Percentiles rank a stretch among this genome's conserved stretches.
These are phyloP conservation scores for Suillus subluteus DNA, from an alignment of 768 basidiomycete species.

Conservation along the genomic window DNA sequence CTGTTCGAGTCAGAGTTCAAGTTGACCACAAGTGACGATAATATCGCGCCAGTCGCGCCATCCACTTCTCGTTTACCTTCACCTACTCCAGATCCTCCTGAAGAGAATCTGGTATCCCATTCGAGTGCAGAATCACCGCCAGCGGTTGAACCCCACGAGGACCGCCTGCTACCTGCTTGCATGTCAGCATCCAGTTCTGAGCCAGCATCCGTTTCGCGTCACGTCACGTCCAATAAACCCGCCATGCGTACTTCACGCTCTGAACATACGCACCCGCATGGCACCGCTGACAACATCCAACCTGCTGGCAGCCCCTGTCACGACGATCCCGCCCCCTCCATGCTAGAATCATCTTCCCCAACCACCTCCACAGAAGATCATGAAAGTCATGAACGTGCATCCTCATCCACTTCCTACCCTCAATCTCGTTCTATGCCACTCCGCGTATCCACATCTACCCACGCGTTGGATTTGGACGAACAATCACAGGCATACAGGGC, in stretches of 20 bases:
- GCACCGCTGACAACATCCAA: neutral
- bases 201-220: slow-evolving; percentile 1
- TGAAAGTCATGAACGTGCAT: neutral
- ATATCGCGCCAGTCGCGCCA: slow-evolving; percentile 19
- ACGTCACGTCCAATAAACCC: neutral
- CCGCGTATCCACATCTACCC: neutral
- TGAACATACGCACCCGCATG: neutral
- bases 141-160: slow-evolving; percentile 1
- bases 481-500: slow-evolving; percentile 16
- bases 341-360: neutral
- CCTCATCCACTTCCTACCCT: neutral
- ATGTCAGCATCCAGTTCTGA: neutral
- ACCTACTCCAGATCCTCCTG: slow-evolving; percentile 20
- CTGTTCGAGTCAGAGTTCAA: slow-evolving; percentile 7
- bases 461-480: slow-evolving; percentile 11
- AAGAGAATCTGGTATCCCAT: neutral
- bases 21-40: slow-evolving; percentile 15
- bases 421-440: slow-evolving; percentile 8
- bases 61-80: slow-evolving; percentile 25
- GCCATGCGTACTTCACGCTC: slow-evolving; percentile 1
- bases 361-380: neutral
- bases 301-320: slow-evolving; percentile 2
- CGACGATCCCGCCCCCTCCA: neutral
- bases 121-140: slow-evolving; percentile 11
- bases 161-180: neutral